Evolutionary conservation across 352 stramenopile genomes (phyloP), one percentile per base, ranked within the genome.

Genomic region (Globisporangium camurandrum): DNA sequence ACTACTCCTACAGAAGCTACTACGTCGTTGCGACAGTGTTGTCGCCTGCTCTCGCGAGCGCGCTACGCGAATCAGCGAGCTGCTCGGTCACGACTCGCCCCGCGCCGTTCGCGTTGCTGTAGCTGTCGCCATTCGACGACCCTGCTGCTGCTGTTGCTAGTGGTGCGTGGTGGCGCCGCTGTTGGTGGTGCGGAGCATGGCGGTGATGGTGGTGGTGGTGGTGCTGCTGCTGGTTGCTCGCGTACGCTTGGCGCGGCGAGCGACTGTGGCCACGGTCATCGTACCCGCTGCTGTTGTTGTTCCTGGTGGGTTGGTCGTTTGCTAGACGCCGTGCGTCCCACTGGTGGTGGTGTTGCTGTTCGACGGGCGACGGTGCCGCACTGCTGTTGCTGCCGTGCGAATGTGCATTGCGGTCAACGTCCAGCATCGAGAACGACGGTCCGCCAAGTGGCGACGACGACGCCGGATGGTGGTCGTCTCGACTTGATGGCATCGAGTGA

Each of bases 351-450:
- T n/a, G n/a, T n/a, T n/a, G 43, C 43, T 49, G 43, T 20, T 49
- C 43, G 33, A 37, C 37, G 22, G 52, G 36, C 22, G 37, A 49
- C 11, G 45, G 51, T n/a, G n/a, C n/a, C 16, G 40, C 49, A 26
- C 34, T 45, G 10, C 47, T 24, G 30, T 16, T 34, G 8, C 8
- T 16, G 9, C 30, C 30, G 22, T 67, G 40, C 11, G 49, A 49
- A 8, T 46, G 64, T 2, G 62, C 63, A 41, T 77, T 73, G 14
- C 76, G 68, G 34, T 88, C 76, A 23, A 84, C 72, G 48, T 81
- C 71, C 51, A 81, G 61, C 70, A 85, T 84, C 1, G 72, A 85
- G 46, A 86, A 84, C 3, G 61, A 61, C n/a, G 69, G 60, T 9
- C 54, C 54, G 11, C 56, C 46, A n/a, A n/a, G n/a, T n/a, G n/a